Percentiles rank a stretch among this genome's conserved stretches.
These are phyloP conservation scores for Austroboletus novae-zelandiae DNA, from an alignment of 1,284 basidiomycete species.

Conservation along the genomic window DNA sequence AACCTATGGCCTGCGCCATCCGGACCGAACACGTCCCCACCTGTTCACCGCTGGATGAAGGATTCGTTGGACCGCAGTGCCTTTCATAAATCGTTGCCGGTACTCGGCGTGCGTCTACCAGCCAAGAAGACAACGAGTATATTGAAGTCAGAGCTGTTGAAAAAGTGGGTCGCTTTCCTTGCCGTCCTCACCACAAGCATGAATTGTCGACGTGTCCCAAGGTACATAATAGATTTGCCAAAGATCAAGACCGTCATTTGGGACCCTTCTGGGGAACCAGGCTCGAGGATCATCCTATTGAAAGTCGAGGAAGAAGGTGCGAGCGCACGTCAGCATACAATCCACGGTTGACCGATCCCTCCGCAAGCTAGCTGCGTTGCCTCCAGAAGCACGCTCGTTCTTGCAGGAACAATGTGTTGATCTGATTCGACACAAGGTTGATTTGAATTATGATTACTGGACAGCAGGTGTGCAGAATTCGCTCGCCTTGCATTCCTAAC, in stretches of 20 bases:
- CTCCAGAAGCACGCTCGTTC: slow-evolving; percentile 51
- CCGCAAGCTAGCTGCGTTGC: slow-evolving; percentile 65
- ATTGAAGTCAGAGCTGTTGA: slow-evolving; percentile 53
- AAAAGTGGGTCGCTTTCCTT: slow-evolving; percentile 46
- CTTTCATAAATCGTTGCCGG: slow-evolving; percentile 62
- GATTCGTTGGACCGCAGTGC: slow-evolving; percentile 56
- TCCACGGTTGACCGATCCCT: slow-evolving; percentile 21
- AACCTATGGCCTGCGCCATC: slow-evolving; percentile 15
- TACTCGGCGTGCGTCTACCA: slow-evolving; percentile 67
- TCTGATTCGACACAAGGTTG: slow-evolving; percentile 57
- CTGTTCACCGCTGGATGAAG: slow-evolving; percentile 44
- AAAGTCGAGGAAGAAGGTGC: slow-evolving; percentile 59
- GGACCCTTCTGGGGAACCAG: slow-evolving; percentile 46
- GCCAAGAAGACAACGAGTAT: slow-evolving; percentile 55
- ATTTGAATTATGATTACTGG: slow-evolving; percentile 85
- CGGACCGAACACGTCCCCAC: slow-evolving; percentile 55
- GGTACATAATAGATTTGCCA: slow-evolving; percentile 61
- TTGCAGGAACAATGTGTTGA: slow-evolving; percentile 53
- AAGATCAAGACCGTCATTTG: slow-evolving; percentile 59
- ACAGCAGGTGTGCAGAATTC: slow-evolving; percentile 57
- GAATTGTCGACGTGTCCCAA: slow-evolving; percentile 23
- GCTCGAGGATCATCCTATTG: slow-evolving; percentile 60
- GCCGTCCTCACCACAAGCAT: not conserved
- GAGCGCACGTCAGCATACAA: slow-evolving; percentile 12
- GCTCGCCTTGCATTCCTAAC: not conserved